Evolutionary conservation across 2,329 filamentous ascomycete species (phyloP).

Genomic region (Fusarium sulawesiense): DNA sequence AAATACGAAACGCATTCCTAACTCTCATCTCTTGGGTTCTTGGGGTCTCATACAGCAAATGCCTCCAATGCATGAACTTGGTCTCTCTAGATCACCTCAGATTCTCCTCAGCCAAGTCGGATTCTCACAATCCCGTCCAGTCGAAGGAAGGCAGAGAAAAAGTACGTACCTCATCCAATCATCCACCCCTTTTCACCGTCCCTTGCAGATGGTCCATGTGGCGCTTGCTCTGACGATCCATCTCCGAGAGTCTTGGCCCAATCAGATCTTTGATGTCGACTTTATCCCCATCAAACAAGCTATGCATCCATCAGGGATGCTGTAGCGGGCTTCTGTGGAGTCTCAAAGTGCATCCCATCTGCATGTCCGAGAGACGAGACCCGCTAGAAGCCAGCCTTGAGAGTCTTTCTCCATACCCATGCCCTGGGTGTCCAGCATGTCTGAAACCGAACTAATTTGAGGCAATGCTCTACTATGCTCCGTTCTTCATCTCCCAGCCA

Average conservation of each 20-base stretch:
- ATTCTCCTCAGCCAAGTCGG: slow-evolving; percentile 5
- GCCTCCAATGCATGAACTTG: slow-evolving; percentile 17
- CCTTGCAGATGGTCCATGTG: slow-evolving; percentile 27
- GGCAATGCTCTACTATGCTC: slow-evolving; percentile 19
- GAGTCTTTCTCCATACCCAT: slow-evolving; percentile 8
- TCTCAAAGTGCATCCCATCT: background rate
- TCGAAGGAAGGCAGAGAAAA: background rate
- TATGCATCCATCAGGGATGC: slow-evolving; percentile 20
- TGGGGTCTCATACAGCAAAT: background rate
- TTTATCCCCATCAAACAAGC: slow-evolving; percentile 46
- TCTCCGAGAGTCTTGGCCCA: slow-evolving; percentile 5
- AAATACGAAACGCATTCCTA: slow-evolving; percentile 41
- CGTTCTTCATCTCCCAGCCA: slow-evolving; percentile 43
- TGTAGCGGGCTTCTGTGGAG: slow-evolving; percentile 25
- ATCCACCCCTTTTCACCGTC: slow-evolving; percentile 14
- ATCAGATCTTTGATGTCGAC: slow-evolving; percentile 6
- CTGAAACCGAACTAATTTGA: slow-evolving; percentile 46
- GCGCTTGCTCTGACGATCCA: slow-evolving; percentile 25
- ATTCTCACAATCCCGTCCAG: background rate
- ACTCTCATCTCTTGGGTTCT: background rate
- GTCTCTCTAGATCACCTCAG: background rate
- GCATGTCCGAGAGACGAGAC: slow-evolving; percentile 8
- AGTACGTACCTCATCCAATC: slow-evolving; percentile 15
- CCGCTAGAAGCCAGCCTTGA: slow-evolving; percentile 19
- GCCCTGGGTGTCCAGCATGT: slow-evolving; percentile 20